Evolutionary conservation across 805 yeast species (phyloP), one percentile per base, ranked within the genome.

Genomic region (Osmozyma mogii): DNA sequence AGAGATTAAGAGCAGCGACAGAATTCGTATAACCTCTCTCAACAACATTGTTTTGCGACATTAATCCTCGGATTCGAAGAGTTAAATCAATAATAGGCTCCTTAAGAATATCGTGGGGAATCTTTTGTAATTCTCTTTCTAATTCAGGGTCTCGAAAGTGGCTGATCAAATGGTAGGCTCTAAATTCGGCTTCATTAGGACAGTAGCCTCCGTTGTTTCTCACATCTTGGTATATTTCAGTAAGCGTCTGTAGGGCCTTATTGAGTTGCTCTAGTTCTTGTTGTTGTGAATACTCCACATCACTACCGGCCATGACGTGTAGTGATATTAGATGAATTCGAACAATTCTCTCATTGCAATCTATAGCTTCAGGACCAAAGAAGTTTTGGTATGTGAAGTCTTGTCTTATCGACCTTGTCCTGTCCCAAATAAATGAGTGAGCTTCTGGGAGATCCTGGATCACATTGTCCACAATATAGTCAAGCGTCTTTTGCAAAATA

Each of bases 321-420:
- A 88, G 56, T 1, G 83, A 78, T 10, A 84, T 49, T 15, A 89
- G 66, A 50, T 92, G 98, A 13, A 88, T 80, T 31, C 98, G 63
- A 4, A 87, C 95, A 42, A 92, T 92, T 30, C 79, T 64, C 53
- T 92, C 98, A 46, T 84, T 84, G 53, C 97, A 92, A 41, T 81
- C 89, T 7, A 89, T 72, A 2, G 96, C 94, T 50, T 92, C 97
- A 2, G 88, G 83, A 0, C 97, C 98, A 24, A 78, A 78, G 45
- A 78, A 89, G 51, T 89, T 89, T 50, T 92, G 98, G 48, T 84
- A 88, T 0, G 96, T 88, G 55, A 92, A 92, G 53, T 92, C 99
- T 54, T 92, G 97, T 49, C 99, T 70, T 25, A 92, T 88, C 0
- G 96, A 85, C 42, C 99, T 70, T 13, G 96, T 92, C 54, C 99